Evolutionary conservation across 2,329 filamentous ascomycete genomes (phyloP).

Genomic region (Lasiodiplodia citricola): DNA sequence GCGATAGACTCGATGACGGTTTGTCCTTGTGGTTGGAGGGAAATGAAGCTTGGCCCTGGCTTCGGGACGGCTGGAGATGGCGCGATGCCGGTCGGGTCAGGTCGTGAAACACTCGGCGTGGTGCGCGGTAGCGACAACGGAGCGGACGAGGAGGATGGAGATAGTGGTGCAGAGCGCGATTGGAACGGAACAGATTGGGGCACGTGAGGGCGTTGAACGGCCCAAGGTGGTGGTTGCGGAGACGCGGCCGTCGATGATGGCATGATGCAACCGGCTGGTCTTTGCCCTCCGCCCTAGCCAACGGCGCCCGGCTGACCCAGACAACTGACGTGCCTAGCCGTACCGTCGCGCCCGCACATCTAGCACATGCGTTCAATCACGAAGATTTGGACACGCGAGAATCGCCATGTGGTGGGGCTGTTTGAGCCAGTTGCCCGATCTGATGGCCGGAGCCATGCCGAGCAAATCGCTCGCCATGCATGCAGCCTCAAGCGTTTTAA

Average conservation of each 20-base stretch:
- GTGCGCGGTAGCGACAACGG: not conserved
- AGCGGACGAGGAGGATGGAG: not conserved
- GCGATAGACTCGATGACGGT: not conserved
- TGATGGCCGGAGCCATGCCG: not conserved
- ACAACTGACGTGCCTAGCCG: not conserved
- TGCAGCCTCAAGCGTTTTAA: not conserved
- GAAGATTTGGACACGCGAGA: not conserved
- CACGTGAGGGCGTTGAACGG: slow-evolving; percentile 5
- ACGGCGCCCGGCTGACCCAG: not conserved
- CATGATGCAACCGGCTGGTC: slow-evolving; percentile 1
- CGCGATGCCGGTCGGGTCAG: slow-evolving; percentile 17
- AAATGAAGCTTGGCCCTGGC: slow-evolving; percentile 18
- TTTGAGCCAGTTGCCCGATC: slow-evolving; percentile 4
- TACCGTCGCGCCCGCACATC: not conserved
- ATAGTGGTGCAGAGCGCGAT: not conserved
- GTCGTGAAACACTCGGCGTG: slow-evolving; percentile 10
- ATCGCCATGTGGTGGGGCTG: not conserved
- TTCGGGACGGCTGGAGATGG: slow-evolving; percentile 9
- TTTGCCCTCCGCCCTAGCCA: not conserved
- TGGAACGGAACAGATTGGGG: not conserved
- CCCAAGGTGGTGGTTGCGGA: slow-evolving; percentile 8
- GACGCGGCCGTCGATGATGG: slow-evolving; percentile 12
- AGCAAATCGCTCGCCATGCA: slow-evolving; percentile 10
- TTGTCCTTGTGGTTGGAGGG: slow-evolving; percentile 12
- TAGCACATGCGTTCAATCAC: not conserved